Percentiles rank a stretch among this genome's conserved stretches.
phyloP scores from a whole-genome alignment of 2,329 filamentous ascomycete species.

The Scedosporium aurantiacum region DNA sequence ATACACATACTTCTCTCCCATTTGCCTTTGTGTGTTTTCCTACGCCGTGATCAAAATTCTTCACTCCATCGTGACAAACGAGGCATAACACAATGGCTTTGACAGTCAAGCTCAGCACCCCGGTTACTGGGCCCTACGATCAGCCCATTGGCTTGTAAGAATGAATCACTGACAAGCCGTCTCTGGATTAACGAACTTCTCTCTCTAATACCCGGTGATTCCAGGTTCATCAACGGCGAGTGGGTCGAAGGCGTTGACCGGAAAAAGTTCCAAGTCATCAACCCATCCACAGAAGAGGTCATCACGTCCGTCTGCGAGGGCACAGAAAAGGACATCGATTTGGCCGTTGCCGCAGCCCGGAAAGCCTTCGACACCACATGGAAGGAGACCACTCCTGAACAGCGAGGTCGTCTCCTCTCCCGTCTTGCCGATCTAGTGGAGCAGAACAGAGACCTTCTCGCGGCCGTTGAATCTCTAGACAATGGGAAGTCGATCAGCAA shows the following conservation, averaged over 20 bases:
- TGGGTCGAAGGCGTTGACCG: constrained; percentile 70
- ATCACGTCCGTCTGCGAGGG: constrained; percentile 77
- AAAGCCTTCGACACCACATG: constrained; percentile 72
- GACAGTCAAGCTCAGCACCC: constrained; percentile 55
- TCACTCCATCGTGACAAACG: too few relatives aligned
- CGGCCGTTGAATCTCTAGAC: constrained; percentile 76
- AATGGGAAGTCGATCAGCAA: constrained; percentile 73
- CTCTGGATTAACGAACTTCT: too few relatives aligned
- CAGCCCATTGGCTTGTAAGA: constrained; percentile 53
- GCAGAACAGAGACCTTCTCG: constrained; percentile 65
- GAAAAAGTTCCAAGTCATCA: constrained; percentile 86
- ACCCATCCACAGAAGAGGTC: constrained; percentile 74
- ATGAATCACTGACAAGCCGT: constrained; percentile 8
- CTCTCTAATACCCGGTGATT: constrained; percentile 1
- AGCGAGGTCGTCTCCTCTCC: constrained; percentile 57
- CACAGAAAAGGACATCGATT: constrained; percentile 73
- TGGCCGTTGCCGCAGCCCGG: constrained; percentile 76
- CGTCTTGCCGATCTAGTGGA: constrained; percentile 75
- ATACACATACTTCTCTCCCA: too few relatives aligned
- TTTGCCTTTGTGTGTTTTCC: too few relatives aligned
- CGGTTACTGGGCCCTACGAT: constrained; percentile 46
- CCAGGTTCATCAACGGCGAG: constrained; percentile 85
- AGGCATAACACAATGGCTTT: constrained; percentile 27
- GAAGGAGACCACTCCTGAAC: constrained; percentile 55
- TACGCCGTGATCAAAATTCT: too few relatives aligned